Evolutionary conservation across 306 rosid genomes (phyloP), one percentile per base, ranked within the genome.

Genomic region (Castanea mollissima): DNA sequence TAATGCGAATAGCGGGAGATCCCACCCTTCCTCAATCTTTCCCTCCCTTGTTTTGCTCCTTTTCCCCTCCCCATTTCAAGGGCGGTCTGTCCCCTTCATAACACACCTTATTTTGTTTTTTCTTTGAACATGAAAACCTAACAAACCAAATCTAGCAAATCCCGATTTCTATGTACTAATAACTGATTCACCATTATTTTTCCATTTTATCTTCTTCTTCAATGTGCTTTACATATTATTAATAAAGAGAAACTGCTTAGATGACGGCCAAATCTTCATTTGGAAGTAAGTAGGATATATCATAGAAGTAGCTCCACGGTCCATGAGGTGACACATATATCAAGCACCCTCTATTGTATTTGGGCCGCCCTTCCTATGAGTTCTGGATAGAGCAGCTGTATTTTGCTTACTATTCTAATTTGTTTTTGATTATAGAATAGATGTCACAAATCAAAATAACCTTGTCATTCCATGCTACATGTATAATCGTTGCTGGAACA

Each of bases 71-170:
- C 44, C 72, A 15, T 77, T 82, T 72, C 78, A 55, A 64, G 79
- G 85, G 75, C 70, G 20, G 74, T 77, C 71, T 82, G 82, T 77
- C 78, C 78, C 79, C 82, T 7, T 63, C n/a, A 13, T 15, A 64
- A 82, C 70, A 64, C 82, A 20, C 82, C 51, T 77, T 35, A 54
- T 56, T 73, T 55, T 38, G 46, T 74, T 82, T 82, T 55, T 73
- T 73, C 49, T 67, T 71, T 68, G 31, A 72, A 77, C 71, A 65
- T 56, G 57, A 76, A 76, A 35, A 54, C 81, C 78, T 64, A 34
- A 14, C 67, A 23, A 82, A 76, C 76, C 76, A 76, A 25, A 76
- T 76, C 77, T 63, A 82, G 85, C 85, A 82, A 60, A 76, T 82
- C 81, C 81, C 85, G 81, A 82, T 71, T 35, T 76, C 56, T 63